Base-by-base conservation (phyloP, 495 filamentous ascomycete genomes). In the Aeminium ludgeri region DNA sequence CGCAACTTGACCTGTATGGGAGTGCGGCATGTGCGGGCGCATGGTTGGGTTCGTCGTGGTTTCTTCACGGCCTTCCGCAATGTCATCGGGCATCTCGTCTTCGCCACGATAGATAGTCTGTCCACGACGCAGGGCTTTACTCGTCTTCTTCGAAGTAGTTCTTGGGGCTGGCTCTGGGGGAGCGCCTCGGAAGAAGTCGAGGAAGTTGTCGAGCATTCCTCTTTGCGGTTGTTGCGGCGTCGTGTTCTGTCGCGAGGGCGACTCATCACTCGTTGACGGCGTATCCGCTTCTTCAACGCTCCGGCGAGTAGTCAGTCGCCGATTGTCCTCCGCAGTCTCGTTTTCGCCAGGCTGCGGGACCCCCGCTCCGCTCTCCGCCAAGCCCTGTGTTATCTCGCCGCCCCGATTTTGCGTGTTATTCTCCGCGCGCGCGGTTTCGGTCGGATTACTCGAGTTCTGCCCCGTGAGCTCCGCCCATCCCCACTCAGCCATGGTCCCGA, bases 401-500 rank as follows among this genome's bases (percentile, higher is more conserved):
- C 7, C 10, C 6, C 25, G 19, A 10, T 41, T 18, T 23, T 46
- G 32, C 36, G 48, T 45, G 33, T 44, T 30, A 38, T 46, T 18
- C 54, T 17, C 56, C 48, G 29, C 50, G 50, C 42, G 43, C 45
- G 29, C 55, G 27, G 46, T 23, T 48, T 29, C 45, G 49, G 54
- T 64, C 58, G 47, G 65, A 67, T 10, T 30, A 65, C 68, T 37
- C 12, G 74, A 70, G 51, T 78, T 89, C 32, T 81, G 73, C 6
- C 86, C 86, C 0, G 84, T 96, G 36, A 97, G 58, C 55, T 97
- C 87, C 10, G 82, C 82, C 84, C 85, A 96, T 0, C 91, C 87
- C 73, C 86, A 95, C 43, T 76, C 81, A 20, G 86, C 82, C 52
- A 95, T 76, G 1, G 86, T 91, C 20, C 86, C 86, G 30, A 97